A percentile compares a stretch with the other conserved stretches of the same genome.
Evolutionary conservation across 2,329 filamentous ascomycete species (phyloP).

Genomic region (Colletotrichum falcatum): DNA sequence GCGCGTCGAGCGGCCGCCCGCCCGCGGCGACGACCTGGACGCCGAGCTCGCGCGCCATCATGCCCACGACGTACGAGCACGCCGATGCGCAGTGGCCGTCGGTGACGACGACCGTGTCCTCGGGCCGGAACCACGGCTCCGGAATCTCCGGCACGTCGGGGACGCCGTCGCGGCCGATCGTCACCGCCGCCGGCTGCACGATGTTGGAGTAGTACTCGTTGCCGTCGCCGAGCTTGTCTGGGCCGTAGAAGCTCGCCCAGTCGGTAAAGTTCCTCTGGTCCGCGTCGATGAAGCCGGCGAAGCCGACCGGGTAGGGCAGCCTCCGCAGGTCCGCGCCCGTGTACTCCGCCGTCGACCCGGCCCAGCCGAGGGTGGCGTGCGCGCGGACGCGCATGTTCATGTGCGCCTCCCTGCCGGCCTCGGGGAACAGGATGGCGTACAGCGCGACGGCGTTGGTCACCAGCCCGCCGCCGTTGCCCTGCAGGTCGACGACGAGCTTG

Average conservation of each 20-base stretch:
- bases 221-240: conserved; percentile 46
- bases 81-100: conserved; percentile 45
- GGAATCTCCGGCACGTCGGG: conserved; percentile 20
- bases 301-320: conserved; percentile 29
- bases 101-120: conserved; percentile 44
- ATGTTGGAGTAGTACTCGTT: conserved; percentile 55
- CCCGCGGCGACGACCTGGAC: conserved; percentile 70
- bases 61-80: conserved; percentile 44
- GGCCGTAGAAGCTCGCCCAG: conserved; percentile 59
- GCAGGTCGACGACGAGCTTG: conserved; percentile 73
- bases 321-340: neutral
- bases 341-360: conserved; percentile 12
- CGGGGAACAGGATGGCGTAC: conserved; percentile 34
- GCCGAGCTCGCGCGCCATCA: conserved; percentile 63
- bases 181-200: conserved; percentile 23
- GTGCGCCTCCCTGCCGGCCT: conserved; percentile 2
- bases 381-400: conserved; percentile 39
- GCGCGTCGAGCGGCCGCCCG: conserved; percentile 64
- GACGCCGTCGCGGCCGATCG: conserved; percentile 3
- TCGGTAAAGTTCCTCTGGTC: conserved; percentile 37
- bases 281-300: conserved; percentile 41
- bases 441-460: conserved; percentile 29
- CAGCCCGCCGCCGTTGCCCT: conserved; percentile 70
- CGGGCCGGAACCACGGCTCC: conserved; percentile 49
- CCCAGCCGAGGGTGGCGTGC: conserved; percentile 29